Evolutionary conservation across 148 eudicot genomes (phyloP), one percentile per base, ranked within the genome.

Genomic region (Cornus kousa): DNA sequence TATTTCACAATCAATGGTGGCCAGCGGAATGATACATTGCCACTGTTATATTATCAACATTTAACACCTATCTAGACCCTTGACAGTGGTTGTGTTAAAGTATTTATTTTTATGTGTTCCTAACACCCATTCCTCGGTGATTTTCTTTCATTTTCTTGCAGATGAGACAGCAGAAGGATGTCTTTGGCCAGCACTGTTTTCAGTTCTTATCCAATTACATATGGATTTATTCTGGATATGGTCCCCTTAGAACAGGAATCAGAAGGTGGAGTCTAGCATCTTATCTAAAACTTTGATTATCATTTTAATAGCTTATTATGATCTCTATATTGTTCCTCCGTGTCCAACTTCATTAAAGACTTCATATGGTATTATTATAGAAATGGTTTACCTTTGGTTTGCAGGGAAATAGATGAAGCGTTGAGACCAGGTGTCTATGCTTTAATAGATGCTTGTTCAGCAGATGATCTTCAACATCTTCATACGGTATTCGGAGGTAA

Each of bases 121-220:
- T 8, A 40, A 65, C 28, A 19, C 66, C 46, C 11, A 0, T 67
- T 43, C 37, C 67, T 79, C 11, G 67, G 39, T 55, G 73, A 10
- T 40, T 73, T 40, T 77, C 22, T 23, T 28, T 57, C 20, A 35
- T 55, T 62, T 8, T 70, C 77, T 70, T 79, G 67, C 90, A 95
- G 98, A 84, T 95, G 83, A 87, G 98, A 78, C 98, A 95, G 79
- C 98, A 93, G 89, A 93, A 87, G 82, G 97, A 91, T 73, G 87
- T 83, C 23, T 86, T 84, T 70, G 89, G 91, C 50, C 87, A 72
- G 82, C 86, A 87, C 69, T 89, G 92, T 70, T 86, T 81, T 79
- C 86, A 84, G 78, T 88, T 95, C 72, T 83, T 95, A 83, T 90
- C 93, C 0, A 82, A 77, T 72, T 95, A 91, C 89, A 89, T 93